These are phyloP conservation scores for Sugiyamaella paludigena DNA, from an alignment of 1,139 yeast species.

Conservation along the genomic window DNA sequence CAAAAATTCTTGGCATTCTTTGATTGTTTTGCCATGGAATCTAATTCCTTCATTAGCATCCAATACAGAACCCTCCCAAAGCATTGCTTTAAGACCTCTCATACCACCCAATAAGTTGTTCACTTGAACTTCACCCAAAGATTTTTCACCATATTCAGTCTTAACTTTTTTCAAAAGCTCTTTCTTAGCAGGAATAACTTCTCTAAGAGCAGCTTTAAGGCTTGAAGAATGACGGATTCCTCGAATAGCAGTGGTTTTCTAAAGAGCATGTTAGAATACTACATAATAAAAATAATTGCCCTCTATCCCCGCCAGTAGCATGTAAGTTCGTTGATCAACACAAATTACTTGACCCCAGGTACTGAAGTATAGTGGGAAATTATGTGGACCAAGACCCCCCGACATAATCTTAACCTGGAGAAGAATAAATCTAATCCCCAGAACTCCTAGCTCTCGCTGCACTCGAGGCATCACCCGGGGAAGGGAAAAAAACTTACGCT, in stretches of 20 bases:
- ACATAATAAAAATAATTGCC: too few relatives aligned
- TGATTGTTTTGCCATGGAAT: conserved; percentile 53
- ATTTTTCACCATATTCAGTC: conserved; percentile 35
- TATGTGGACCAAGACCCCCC: too few relatives aligned
- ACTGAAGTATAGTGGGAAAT: too few relatives aligned
- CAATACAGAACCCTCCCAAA: conserved; percentile 55
- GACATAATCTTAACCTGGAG: too few relatives aligned
- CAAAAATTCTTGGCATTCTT: conserved; percentile 47
- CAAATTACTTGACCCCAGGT: too few relatives aligned
- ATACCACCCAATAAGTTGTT: conserved; percentile 52
- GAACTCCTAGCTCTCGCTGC: too few relatives aligned
- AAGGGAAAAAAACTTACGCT: too few relatives aligned
- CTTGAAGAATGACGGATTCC: conserved; percentile 29
- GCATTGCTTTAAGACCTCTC: conserved; percentile 51
- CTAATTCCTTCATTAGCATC: conserved; percentile 54
- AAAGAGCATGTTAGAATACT: background rate
- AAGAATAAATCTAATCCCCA: too few relatives aligned
- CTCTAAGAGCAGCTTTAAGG: conserved; percentile 41
- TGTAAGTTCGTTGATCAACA: too few relatives aligned
- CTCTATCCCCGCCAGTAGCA: too few relatives aligned
- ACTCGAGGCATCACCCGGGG: too few relatives aligned
- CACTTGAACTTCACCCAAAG: conserved; percentile 47
- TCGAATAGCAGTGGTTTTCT: conserved; percentile 7
- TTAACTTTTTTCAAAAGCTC: conserved; percentile 43
- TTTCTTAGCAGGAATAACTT: conserved; percentile 44